phyloP scores from a whole-genome alignment of 495 filamentous ascomycete species.

The Aspergillus ellipticus region DNA sequence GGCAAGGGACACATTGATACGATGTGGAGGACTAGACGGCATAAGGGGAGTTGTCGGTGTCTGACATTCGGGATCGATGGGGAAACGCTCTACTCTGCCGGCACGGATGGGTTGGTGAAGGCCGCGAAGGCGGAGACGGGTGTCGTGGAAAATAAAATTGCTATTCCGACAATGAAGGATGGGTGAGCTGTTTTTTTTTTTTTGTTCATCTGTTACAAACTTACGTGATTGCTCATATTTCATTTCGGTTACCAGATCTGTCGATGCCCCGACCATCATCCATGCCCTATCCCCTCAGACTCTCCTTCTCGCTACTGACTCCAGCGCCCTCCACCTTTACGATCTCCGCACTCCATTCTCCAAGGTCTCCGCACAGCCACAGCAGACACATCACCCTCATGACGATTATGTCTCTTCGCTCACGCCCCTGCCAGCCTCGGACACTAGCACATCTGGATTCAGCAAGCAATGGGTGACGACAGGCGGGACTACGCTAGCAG shows the following conservation, averaged over 20 bases:
- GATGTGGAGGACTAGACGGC: constrained; percentile 79
- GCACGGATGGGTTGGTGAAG: constrained; percentile 87
- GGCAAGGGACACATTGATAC: constrained; percentile 76
- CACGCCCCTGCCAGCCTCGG: constrained; percentile 73
- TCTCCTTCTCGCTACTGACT: constrained; percentile 86
- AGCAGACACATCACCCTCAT: constrained; percentile 79
- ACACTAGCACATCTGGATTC: constrained; percentile 75
- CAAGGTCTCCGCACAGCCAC: constrained; percentile 53
- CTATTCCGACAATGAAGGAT: constrained; percentile 39
- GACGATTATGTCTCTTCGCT: constrained; percentile 91
- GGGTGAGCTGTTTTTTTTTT: constrained; percentile 30
- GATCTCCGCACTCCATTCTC: constrained; percentile 72
- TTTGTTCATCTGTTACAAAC: too few species aligned
- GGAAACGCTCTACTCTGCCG: constrained; percentile 74
- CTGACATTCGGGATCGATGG: constrained; percentile 77
- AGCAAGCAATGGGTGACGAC: constrained; percentile 91
- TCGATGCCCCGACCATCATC: constrained; percentile 72
- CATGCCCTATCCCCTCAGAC: constrained; percentile 82
- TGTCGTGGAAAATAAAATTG: constrained; percentile 69
- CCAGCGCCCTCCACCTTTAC: constrained; percentile 81
- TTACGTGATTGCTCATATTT: constrained; percentile 9
- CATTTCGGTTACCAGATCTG: constrained; percentile 20
- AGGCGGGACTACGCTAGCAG: constrained; percentile 81
- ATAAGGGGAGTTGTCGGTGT: constrained; percentile 86
- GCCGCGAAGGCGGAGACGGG: constrained; percentile 78